Conservation (phyloP, 2,329 filamentous ascomycete genomes). For the Sclerotinia subarctica region DNA sequence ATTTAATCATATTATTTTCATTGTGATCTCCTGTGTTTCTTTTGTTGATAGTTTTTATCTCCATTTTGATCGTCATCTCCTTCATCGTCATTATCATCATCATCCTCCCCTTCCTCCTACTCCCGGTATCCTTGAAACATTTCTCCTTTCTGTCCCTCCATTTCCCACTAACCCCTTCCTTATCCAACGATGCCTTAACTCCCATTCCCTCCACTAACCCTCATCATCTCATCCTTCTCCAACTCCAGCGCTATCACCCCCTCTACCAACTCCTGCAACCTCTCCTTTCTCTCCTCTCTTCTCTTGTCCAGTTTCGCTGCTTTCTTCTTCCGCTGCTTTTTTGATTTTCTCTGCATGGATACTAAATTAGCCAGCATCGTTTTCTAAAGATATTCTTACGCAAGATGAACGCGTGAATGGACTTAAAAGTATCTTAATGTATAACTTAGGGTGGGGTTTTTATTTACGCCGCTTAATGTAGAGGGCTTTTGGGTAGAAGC, state of each 20-base stretch:
- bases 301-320: background rate
- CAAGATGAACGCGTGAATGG: too few species aligned
- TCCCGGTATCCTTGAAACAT: background rate
- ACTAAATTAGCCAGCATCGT: background rate
- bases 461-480: too few species aligned
- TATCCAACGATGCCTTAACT: too few species aligned
- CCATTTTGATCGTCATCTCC: background rate
- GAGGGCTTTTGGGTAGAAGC: too few species aligned
- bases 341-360: background rate
- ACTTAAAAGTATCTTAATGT: too few species aligned
- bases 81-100: background rate
- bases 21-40: too few species aligned
- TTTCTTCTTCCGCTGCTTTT: background rate
- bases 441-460: too few species aligned
- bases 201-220: background rate
- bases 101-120: accelerated
- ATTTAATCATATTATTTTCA: accelerated
- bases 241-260: background rate
- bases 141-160: too few species aligned
- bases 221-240: background rate
- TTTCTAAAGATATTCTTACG: background rate
- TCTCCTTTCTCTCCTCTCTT: background rate
- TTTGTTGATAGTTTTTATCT: background rate
- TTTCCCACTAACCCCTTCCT: too few species aligned
- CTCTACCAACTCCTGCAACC: background rate